Base-by-base conservation (phyloP, 2,329 filamentous ascomycete species). In the Nigrospora sphaerica region DNA sequence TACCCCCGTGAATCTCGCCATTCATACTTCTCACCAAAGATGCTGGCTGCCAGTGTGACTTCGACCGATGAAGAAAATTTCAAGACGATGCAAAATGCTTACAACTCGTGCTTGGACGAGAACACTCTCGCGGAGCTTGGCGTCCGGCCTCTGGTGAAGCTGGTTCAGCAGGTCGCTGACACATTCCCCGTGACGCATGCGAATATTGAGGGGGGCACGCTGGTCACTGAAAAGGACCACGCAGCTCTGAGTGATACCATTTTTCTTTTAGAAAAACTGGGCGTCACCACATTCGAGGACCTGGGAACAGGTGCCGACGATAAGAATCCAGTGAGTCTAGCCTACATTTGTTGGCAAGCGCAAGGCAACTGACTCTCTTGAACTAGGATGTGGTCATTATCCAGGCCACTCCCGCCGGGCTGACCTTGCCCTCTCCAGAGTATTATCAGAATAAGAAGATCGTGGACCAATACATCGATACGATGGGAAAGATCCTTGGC, bases 81-180 rank as follows among this genome's bases (percentile, higher is more conserved):
- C 56, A 64, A 77, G 49, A 83, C 84, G 61, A 66, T 88, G 57
- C 78, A 84, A 60, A 64, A 73, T 39, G 77, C 74, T 0, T 88
- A 87, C 55, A 66, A 78, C 50, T 76, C 83, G 32, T 89, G 85
- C 57, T 74, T 85, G 61, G 72, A 88, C 54, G 76, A 83, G 57
- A 68, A 74, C 9, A 63, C 67, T 11, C 74, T 86, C 42, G 73
- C 75, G 52, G 62, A 73, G 38, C 59, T 71, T 12, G 84, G 82
- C 2, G 65, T 75, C 6, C 60, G 70, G 48, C 83, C 83, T 3
- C 61, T 89, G 36, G 60, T 72, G 16, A 61, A 73, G 5, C 62
- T 86, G 11, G 65, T 88, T n/a, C 62, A 72, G 13, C 62, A 75
- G 39, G 62, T 85, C 33, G 65, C 71, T 11, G 57, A 66, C 7